Conservation (phyloP, 345 rosid genomes). For the Cardamine resedifolia region DNA sequence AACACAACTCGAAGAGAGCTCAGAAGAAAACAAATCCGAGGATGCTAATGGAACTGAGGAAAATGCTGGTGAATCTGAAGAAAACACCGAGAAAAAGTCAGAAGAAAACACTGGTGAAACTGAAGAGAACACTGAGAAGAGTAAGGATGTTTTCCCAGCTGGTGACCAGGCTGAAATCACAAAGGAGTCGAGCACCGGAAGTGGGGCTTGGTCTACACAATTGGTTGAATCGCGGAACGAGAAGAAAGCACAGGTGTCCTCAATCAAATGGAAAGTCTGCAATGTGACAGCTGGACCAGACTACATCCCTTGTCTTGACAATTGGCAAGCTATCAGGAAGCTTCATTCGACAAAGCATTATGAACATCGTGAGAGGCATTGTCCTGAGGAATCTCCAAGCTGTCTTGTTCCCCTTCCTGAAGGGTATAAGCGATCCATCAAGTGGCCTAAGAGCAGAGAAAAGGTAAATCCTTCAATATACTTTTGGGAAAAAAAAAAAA, state of each 20-base stretch:
- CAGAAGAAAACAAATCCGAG: conserved; percentile 38
- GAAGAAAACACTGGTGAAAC: conserved; percentile 30
- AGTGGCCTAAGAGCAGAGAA: conserved; percentile 93
- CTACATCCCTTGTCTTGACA: conserved; percentile 96
- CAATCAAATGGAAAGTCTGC: conserved; percentile 71
- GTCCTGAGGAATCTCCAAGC: conserved; percentile 77
- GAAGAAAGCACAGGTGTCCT: conserved; percentile 57
- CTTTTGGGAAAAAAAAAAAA: not conserved
- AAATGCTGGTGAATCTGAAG: conserved; percentile 32
- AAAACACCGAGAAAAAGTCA: conserved; percentile 35
- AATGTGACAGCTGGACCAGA: conserved; percentile 88
- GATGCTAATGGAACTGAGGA: conserved; percentile 28
- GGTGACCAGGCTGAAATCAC: conserved; percentile 65
- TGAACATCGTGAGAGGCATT: conserved; percentile 97
- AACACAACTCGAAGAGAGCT: conserved; percentile 40
- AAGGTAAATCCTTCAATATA: conserved; percentile 42
- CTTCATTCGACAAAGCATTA: conserved; percentile 67
- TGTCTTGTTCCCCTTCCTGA: conserved; percentile 84
- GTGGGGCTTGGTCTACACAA: conserved; percentile 79
- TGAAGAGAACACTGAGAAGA: conserved; percentile 38
- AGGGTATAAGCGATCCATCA: conserved; percentile 67
- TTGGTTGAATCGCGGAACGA: conserved; percentile 81
- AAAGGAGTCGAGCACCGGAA: conserved; percentile 61
- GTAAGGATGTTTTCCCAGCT: conserved; percentile 44
- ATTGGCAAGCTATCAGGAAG: conserved; percentile 66